Evolutionary conservation across 495 filamentous ascomycete genomes (phyloP).

Genomic region (Tuber borchii): DNA sequence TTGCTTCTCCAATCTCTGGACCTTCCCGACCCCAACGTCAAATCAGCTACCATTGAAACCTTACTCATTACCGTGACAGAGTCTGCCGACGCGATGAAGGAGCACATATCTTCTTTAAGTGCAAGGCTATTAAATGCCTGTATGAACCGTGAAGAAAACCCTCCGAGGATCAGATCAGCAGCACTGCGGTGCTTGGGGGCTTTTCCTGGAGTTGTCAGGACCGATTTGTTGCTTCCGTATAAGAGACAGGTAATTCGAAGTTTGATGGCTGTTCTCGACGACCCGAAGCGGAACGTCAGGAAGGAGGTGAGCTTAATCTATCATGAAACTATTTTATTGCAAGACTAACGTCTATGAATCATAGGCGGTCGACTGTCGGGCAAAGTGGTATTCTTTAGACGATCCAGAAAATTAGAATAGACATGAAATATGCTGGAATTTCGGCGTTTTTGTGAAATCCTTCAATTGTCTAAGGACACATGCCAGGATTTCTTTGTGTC

Average conservation of each 20-base stretch:
- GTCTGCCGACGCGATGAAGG: slow-evolving; percentile 52
- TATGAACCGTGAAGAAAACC: slow-evolving; percentile 31
- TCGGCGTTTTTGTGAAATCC: neutral
- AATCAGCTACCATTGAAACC: slow-evolving; percentile 57
- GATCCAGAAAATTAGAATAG: slow-evolving; percentile 49
- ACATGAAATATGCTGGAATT: neutral
- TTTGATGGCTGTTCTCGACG: slow-evolving; percentile 55
- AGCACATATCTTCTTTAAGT: slow-evolving; percentile 57
- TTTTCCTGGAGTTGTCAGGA: slow-evolving; percentile 48
- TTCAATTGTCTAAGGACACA: no score
- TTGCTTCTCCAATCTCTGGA: slow-evolving; percentile 68
- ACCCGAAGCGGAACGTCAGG: slow-evolving; percentile 60
- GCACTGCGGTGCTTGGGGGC: slow-evolving; percentile 54
- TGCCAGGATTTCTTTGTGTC: no score
- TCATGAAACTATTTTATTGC: neutral
- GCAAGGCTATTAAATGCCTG: slow-evolving; percentile 52
- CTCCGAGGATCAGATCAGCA: slow-evolving; percentile 48
- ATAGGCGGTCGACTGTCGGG: slow-evolving; percentile 59
- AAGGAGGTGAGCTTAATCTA: slow-evolving; percentile 44
- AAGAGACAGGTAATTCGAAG: slow-evolving; percentile 53
- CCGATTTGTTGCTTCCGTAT: slow-evolving; percentile 53
- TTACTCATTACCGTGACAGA: slow-evolving; percentile 56
- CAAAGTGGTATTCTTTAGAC: slow-evolving; percentile 62
- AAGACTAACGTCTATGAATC: slow-evolving; percentile 4
- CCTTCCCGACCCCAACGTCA: slow-evolving; percentile 53